Base-by-base conservation (phyloP, 2,329 filamentous ascomycete genomes). In the Paradendryphiella salina region DNA sequence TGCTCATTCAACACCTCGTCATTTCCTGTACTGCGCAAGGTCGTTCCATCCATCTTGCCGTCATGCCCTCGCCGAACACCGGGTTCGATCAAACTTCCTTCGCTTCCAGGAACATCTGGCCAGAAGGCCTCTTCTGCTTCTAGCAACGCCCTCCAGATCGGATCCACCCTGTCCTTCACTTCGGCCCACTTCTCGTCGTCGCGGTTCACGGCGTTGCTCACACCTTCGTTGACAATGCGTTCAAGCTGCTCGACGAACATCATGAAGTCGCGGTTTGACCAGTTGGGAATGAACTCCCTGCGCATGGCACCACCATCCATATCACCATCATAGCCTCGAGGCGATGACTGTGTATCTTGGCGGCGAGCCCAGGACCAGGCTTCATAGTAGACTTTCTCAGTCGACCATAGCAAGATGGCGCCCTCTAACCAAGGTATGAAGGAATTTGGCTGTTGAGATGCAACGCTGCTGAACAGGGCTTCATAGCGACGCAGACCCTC, bases 231-330 rank as follows among this genome's bases (percentile, higher is more conserved):
- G 48, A 86, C 74, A 6, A 86, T 75, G 17, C 65, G 71, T 20
- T 78, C 81, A 47, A 87, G 74, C 40, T 74, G 71, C 45, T 79
- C 73, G 11, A 87, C 85, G 73, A 87, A 86, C 42, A 60, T 72
- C 31, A 75, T 75, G 65, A 89, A 89, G 61, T 84, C 82, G 2
- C 67, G 58, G 55, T 81, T 83, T 36, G 82, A 84, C 86, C 85
- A 89, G 62, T 88, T 88, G 0, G 81, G 81, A 50, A 89, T 88
- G 56, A 89, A 86, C 63, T 82, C 80, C 41, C 76, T 77, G 49
- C 85, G 76, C 68, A 88, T 69, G 4, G 85, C 85, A 0, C 86
- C 85, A 0, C 85, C 85, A 65, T 88, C 86, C 0, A 75, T 75
- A 63, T 87, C 85, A n/a, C 68, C 63, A n/a, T 57, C 48, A 39